Percentiles rank a stretch among this genome's conserved stretches.
These are phyloP conservation scores for Ambispora gerdemannii DNA, from an alignment of 192 early-diverging fungal genomes.

Conservation along the genomic window DNA sequence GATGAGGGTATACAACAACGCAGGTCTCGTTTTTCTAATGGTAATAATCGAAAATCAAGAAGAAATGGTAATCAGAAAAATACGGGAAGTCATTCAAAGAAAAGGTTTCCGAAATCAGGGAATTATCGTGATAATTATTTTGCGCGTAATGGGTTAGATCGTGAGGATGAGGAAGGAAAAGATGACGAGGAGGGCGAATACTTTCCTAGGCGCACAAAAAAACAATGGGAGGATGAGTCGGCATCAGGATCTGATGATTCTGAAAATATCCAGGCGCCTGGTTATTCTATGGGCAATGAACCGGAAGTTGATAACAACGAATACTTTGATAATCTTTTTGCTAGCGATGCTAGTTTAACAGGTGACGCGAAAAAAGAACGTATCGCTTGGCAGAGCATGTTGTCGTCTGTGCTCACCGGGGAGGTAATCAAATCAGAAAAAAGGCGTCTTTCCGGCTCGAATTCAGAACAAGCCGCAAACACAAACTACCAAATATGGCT, in stretches of 20 bases:
- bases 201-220: background rate
- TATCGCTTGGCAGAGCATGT: slow-evolving; percentile 82
- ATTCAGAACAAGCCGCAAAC: slow-evolving; percentile 6
- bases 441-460: slow-evolving; percentile 57
- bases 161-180: background rate
- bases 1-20: too few relatives aligned
- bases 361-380: slow-evolving; percentile 61
- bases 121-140: background rate
- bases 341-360: background rate
- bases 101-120: background rate
- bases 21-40: too few relatives aligned
- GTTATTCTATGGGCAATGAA: background rate
- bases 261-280: background rate
- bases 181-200: background rate
- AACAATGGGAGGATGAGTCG: background rate
- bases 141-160: background rate
- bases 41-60: background rate
- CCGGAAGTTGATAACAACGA: background rate
- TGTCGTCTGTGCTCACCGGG: slow-evolving; percentile 74
- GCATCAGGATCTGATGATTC: slow-evolving; percentile 3
- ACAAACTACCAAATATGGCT: slow-evolving; percentile 62
- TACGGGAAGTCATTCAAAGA: background rate
- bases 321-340: background rate
- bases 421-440: slow-evolving; percentile 85
- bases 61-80: background rate